A percentile compares a stretch with the other conserved stretches of the same genome.
Conservation (phyloP, 495 filamentous ascomycete species). For the Beverwykella pulmonaria region DNA sequence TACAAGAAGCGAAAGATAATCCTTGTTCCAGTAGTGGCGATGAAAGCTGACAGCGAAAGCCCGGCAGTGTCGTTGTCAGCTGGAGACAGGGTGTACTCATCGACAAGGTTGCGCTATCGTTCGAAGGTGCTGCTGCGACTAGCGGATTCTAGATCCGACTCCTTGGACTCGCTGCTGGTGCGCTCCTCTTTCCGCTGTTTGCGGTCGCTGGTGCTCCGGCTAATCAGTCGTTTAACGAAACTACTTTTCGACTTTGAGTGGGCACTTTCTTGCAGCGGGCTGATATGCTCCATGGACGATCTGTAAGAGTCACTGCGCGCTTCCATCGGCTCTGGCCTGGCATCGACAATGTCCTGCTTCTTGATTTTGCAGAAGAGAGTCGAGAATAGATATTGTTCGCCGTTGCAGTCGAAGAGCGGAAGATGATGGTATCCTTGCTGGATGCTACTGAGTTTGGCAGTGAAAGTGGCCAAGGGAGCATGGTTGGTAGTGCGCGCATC, state of each 20-base stretch:
- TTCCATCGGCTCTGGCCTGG: conserved; percentile 16
- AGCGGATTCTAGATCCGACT: conserved; percentile 2
- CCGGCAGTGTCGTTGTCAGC: conserved; percentile 1
- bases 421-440: conserved; percentile 96
- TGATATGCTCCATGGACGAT: conserved; percentile 12
- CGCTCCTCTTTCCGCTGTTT: conserved; percentile 33
- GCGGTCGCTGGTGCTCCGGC: conserved; percentile 31
- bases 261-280: conserved; percentile 10
- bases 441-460: conserved; percentile 84
- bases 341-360: conserved; percentile 60
- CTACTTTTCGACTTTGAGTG: conserved; percentile 12
- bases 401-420: conserved; percentile 84
- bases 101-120: conserved; percentile 14
- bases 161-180: conserved; percentile 26
- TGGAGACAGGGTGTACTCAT: conserved; percentile 10
- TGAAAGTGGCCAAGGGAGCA: conserved; percentile 80
- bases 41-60: not conserved
- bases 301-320: not conserved
- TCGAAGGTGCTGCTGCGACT: conserved; percentile 33
- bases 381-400: conserved; percentile 92
- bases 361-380: conserved; percentile 87
- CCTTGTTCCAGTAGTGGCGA: conserved; percentile 5
- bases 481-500: conserved; percentile 66
- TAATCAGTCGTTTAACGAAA: conserved; percentile 31
- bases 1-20: conserved; percentile 29